Base-by-base conservation (phyloP, 768 basidiomycete species). In the Pleurotus djamor region DNA sequence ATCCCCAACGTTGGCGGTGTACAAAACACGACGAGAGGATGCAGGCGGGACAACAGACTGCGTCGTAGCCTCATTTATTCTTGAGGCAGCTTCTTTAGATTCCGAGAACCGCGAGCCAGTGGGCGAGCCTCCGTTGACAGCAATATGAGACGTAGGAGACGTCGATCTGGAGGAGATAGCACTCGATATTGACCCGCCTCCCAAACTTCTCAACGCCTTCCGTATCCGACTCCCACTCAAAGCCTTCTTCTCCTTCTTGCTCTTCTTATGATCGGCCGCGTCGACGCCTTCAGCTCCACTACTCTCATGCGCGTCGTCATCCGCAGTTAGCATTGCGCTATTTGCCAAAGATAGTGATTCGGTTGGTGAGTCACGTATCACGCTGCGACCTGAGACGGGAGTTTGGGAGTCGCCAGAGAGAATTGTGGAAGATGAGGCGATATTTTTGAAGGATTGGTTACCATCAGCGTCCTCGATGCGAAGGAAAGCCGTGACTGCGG, bases 1-100 rank as follows among this genome's bases (percentile, higher is more conserved):
- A 69, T 99, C 97, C 7, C 97, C 97, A 0, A 93, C 97, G 69
- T 99, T 99, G 44, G 97, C 97, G 56, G 88, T 89, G 71, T 98
- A 99, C 38, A 99, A 76, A 48, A 97, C 91, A 33, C 92, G 87
- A 59, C 87, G 82, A 17, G 87, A 69, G 28, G 69, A 74, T 4
- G 72, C 63, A 12, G 85, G 83, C 37, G 86, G 85, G 28, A 84
- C 68, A 37, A 62, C 71, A 16, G 54, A 41, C 54, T 56, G 54
- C 5, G 75, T 68, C 5, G 65, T 66, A 1, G 66, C 62, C 14
- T 72, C 72, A 12, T 75, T 70, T 28, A 28, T 47, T 16, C 13
- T 12, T 17, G 45, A 17, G 5, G 69, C 68, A 28, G 65, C 51
- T 13, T 28, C 12, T 3, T 17, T 56, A 10, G 13, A 8, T 21